Conservation (phyloP, 768 basidiomycete species). For the Leccinum aurantiacum region DNA sequence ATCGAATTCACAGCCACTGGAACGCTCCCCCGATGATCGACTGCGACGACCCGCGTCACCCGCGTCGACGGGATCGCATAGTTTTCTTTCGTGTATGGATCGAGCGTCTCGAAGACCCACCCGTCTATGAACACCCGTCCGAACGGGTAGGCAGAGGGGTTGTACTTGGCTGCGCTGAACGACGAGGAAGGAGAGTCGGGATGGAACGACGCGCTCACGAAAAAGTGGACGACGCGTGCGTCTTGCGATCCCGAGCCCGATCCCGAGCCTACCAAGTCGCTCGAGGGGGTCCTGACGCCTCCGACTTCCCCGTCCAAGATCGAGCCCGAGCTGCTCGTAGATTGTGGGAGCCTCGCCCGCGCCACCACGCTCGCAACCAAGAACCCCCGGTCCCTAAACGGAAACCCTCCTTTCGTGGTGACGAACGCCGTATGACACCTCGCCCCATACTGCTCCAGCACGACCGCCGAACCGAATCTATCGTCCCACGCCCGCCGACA, state of each 20-base stretch:
- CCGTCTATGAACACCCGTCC: constrained; percentile 87
- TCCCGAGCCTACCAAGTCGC: constrained; percentile 24
- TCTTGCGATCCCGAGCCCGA: constrained; percentile 28
- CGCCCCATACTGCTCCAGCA: constrained; percentile 77
- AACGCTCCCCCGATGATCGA: constrained; percentile 85
- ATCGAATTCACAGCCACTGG: constrained; percentile 83
- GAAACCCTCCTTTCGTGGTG: constrained; percentile 77
- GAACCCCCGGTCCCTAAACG: constrained; percentile 89
- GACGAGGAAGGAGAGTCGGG: constrained; percentile 51
- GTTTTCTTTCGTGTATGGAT: constrained; percentile 92
- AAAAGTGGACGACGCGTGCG: constrained; percentile 68
- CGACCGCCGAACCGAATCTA: constrained; percentile 65
- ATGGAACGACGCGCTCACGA: constrained; percentile 80
- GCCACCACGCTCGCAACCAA: constrained; percentile 76
- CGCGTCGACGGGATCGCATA: constrained; percentile 92
- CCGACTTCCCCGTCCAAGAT: constrained; percentile 43
- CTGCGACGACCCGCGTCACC: constrained; percentile 79
- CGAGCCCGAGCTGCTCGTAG: constrained; percentile 17
- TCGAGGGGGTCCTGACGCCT: constrained; percentile 7
- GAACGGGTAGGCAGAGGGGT: constrained; percentile 68
- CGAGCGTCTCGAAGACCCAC: constrained; percentile 95
- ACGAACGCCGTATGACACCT: constrained; percentile 71
- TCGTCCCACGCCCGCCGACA: constrained; percentile 86
- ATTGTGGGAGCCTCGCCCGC: constrained; percentile 44
- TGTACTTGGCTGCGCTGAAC: constrained; percentile 69